A percentile compares a stretch with the other conserved stretches of the same genome.
Evolutionary conservation across 306 rosid species (phyloP).

Genomic region (Cercis canadensis): DNA sequence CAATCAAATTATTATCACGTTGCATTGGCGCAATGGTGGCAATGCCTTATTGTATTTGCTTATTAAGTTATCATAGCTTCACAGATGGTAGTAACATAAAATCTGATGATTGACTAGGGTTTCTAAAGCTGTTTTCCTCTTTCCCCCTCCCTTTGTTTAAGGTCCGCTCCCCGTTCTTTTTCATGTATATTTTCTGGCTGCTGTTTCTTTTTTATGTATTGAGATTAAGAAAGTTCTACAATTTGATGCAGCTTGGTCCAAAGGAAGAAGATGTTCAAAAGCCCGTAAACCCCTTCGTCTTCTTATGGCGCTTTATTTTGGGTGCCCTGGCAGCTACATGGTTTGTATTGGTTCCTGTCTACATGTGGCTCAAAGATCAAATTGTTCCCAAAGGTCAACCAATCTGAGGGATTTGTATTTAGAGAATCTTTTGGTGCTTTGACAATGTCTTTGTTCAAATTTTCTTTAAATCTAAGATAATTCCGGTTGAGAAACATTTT

Average conservation of each 20-base stretch:
- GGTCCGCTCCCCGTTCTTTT: neutral
- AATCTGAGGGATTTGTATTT: constrained; percentile 53
- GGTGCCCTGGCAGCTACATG: constrained; percentile 85
- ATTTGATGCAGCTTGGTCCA: constrained; percentile 88
- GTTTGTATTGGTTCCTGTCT: constrained; percentile 79
- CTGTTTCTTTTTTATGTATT: neutral
- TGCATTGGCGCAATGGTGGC: constrained; percentile 14
- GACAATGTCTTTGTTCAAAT: constrained; percentile 12
- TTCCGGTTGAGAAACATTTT: constrained; percentile 25
- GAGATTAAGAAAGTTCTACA: constrained; percentile 10
- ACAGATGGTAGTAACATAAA: constrained; percentile 19
- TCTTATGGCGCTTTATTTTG: constrained; percentile 66
- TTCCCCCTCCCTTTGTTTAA: neutral
- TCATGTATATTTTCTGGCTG: too few species aligned
- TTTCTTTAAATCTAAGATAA: constrained; percentile 37
- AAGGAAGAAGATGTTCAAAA: constrained; percentile 79
- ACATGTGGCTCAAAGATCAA: constrained; percentile 94
- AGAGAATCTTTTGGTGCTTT: constrained; percentile 31
- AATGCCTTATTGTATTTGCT: constrained; percentile 8
- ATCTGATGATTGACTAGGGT: constrained; percentile 30
- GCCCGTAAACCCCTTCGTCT: constrained; percentile 64
- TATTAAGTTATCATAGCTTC: constrained; percentile 6
- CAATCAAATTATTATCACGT: neutral
- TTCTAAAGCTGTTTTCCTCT: constrained; percentile 4
- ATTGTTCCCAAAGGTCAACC: constrained; percentile 90